These are phyloP conservation scores for Leishmania tarentolae DNA, from an alignment of 208 protist genomes.

Conservation along the genomic window DNA sequence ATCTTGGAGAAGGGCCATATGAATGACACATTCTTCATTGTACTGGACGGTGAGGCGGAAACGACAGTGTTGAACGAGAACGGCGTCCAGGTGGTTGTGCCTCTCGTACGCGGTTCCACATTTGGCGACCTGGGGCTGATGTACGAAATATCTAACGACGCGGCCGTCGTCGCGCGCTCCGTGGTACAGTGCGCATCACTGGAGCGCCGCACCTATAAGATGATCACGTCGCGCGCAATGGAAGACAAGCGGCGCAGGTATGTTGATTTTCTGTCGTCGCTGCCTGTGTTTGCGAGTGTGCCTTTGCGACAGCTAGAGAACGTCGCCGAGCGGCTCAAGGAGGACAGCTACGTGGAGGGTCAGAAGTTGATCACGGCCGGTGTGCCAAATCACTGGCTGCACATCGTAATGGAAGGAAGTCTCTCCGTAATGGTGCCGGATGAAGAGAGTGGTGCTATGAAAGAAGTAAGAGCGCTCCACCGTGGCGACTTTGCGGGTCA, in stretches of 20 bases:
- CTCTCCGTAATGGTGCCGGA: constrained; percentile 48
- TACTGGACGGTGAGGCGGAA: constrained; percentile 60
- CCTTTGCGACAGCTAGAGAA: constrained; percentile 38
- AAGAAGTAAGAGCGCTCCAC: constrained; percentile 39
- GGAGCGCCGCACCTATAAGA: constrained; percentile 74
- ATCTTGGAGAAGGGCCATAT: constrained; percentile 38
- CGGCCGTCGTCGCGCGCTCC: constrained; percentile 36
- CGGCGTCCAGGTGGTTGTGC: constrained; percentile 16
- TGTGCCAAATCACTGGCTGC: constrained; percentile 59
- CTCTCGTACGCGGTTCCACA: constrained; percentile 39
- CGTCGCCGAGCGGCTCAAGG: constrained; percentile 65
- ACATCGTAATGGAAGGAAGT: constrained; percentile 73
- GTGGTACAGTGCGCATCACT: constrained; percentile 55
- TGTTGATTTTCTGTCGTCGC: constrained; percentile 45
- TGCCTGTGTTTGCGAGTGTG: constrained; percentile 44
- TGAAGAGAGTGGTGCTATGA: constrained; percentile 27
- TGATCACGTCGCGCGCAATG: constrained; percentile 55
- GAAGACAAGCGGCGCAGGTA: constrained; percentile 63
- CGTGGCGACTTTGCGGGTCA: constrained; percentile 63
- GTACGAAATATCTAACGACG: constrained; percentile 50
- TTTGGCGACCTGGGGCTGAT: constrained; percentile 65
- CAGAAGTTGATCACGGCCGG: constrained; percentile 63
- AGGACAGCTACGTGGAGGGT: constrained; percentile 47
- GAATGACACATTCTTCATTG: constrained; percentile 67
- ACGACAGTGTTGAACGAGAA: constrained; percentile 29